Conservation (phyloP, 2,329 filamentous ascomycete species). For the Xylariaceae sp. region DNA sequence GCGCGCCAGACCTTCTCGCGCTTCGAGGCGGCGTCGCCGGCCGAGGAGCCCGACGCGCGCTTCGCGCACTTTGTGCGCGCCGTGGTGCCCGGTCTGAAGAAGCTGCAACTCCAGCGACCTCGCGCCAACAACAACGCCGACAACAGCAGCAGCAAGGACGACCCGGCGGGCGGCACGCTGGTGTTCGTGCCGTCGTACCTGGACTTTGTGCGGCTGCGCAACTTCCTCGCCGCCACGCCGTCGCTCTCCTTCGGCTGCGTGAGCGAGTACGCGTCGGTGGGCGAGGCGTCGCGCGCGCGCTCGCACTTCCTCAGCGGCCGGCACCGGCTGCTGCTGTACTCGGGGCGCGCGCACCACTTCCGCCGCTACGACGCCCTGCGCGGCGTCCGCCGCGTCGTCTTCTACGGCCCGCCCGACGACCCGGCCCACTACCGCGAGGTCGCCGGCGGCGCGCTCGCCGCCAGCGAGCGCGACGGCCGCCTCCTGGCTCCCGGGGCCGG, state of each 20-base stretch:
- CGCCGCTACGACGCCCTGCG: slow-evolving; percentile 74
- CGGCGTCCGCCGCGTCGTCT: slow-evolving; percentile 75
- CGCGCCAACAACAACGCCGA: slow-evolving; percentile 1
- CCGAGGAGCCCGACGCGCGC: slow-evolving; percentile 74
- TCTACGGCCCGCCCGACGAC: slow-evolving; percentile 89
- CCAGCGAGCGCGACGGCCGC: slow-evolving; percentile 48
- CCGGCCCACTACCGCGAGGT: slow-evolving; percentile 73
- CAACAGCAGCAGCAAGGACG: slow-evolving; percentile 1
- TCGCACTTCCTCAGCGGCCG: slow-evolving; percentile 81
- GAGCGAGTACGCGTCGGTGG: slow-evolving; percentile 76
- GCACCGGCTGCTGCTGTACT: slow-evolving; percentile 80
- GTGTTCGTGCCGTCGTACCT: slow-evolving; percentile 91
- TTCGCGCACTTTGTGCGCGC: slow-evolving; percentile 88
- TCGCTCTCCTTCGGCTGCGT: slow-evolving; percentile 68
- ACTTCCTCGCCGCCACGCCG: slow-evolving; percentile 68
- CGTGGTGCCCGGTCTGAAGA: slow-evolving; percentile 66
- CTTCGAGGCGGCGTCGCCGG: slow-evolving; percentile 63
- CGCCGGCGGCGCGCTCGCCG: slow-evolving; percentile 57
- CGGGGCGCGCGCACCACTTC: slow-evolving; percentile 95
- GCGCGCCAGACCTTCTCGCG: slow-evolving; percentile 85
- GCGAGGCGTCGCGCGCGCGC: slow-evolving; percentile 74
- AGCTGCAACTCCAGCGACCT: slow-evolving; percentile 44
- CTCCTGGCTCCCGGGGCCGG: slow-evolving; percentile 51
- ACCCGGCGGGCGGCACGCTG: slow-evolving; percentile 62
- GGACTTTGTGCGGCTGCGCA: slow-evolving; percentile 88